Conservation (phyloP, 2,329 filamentous ascomycete genomes). For the Fusarium dimerum region DNA sequence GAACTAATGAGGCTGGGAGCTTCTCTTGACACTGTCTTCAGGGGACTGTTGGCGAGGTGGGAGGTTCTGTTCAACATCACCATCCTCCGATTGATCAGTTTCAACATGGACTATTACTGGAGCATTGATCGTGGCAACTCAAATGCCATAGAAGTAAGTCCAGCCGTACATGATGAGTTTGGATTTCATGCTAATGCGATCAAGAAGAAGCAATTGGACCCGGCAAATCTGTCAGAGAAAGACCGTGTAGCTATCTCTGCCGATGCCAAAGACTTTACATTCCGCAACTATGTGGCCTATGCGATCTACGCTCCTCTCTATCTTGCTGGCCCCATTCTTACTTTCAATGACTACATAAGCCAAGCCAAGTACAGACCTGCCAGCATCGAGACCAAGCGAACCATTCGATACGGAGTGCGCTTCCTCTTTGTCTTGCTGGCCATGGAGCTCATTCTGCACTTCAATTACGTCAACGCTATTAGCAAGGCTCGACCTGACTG, state of each 20-base stretch:
- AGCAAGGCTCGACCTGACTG: conserved; percentile 78
- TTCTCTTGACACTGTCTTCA: conserved; percentile 71
- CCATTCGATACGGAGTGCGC: conserved; percentile 77
- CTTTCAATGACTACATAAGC: conserved; percentile 96
- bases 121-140: conserved; percentile 65
- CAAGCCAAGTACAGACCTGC: conserved; percentile 75
- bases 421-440: conserved; percentile 77
- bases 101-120: conserved; percentile 98
- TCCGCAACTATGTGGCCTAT: conserved; percentile 89
- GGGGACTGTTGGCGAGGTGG: conserved; percentile 87
- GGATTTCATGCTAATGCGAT: conserved; percentile 56
- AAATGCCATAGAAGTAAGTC: conserved; percentile 78
- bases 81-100: conserved; percentile 88
- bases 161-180: background rate
- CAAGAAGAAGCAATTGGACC: conserved; percentile 98
- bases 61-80: conserved; percentile 98
- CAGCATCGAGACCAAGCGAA: conserved; percentile 71
- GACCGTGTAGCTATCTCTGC: conserved; percentile 82
- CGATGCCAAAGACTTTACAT: conserved; percentile 67
- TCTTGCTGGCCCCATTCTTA: conserved; percentile 88
- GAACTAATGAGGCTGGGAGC: conserved; percentile 61
- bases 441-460: conserved; percentile 93
- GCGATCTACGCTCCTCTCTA: conserved; percentile 91
- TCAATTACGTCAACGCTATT: conserved; percentile 91
- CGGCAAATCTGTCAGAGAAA: conserved; percentile 80